These are phyloP conservation scores for Helicostylum pulchrum DNA, from an alignment of 192 early-diverging fungal species.

Conservation along the genomic window DNA sequence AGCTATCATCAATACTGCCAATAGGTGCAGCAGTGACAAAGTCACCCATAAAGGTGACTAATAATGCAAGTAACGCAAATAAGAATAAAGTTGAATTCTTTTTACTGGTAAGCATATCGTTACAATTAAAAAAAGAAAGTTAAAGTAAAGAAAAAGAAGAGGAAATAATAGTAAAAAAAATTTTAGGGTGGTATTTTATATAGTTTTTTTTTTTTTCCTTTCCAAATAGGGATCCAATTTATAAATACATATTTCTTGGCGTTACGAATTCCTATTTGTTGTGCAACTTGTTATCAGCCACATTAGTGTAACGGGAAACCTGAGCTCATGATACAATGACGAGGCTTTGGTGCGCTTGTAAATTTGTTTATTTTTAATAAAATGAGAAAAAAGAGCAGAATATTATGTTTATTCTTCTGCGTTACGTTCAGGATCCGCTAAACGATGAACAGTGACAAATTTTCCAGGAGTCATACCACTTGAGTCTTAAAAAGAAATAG, in stretches of 20 bases:
- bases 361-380: not conserved
- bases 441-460: slow-evolving; percentile 55
- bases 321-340: too few relatives aligned
- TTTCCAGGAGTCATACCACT: slow-evolving; percentile 56
- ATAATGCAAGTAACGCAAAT: not conserved
- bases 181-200: not conserved
- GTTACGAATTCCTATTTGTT: too few relatives aligned
- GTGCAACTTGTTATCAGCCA: not conserved
- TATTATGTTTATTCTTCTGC: not conserved
- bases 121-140: not conserved
- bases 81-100: not conserved
- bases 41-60: slow-evolving; percentile 5
- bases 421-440: slow-evolving; percentile 52
- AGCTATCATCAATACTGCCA: not conserved
- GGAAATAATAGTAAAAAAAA: not conserved
- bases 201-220: too few relatives aligned
- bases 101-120: not conserved
- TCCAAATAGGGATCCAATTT: too few relatives aligned
- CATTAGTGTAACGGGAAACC: not conserved
- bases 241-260: not conserved
- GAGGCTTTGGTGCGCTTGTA: too few relatives aligned
- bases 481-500: slow-evolving; percentile 52
- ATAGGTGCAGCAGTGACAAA: slow-evolving; percentile 14
- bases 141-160: not conserved
- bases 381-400: too few relatives aligned